A percentile compares a stretch with the other conserved stretches of the same genome.
phyloP scores from a whole-genome alignment of 805 yeast species.

The Clavispora santaluciae region DNA sequence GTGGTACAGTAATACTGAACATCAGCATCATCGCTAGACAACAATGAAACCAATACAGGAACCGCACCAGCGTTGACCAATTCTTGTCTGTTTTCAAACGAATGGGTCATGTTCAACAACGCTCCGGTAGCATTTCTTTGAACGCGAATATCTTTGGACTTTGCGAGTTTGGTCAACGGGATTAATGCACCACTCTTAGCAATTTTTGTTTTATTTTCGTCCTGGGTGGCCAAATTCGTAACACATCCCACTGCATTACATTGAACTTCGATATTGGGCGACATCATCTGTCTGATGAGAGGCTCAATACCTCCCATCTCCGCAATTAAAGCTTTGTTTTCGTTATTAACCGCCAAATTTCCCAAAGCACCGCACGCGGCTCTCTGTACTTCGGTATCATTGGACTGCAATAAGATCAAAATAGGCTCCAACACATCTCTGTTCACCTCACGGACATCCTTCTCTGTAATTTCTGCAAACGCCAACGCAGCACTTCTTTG shows the following conservation, averaged over 20 bases:
- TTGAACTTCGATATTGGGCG: slow-evolving; percentile 94
- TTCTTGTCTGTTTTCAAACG: slow-evolving; percentile 93
- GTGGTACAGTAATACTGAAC: slow-evolving; percentile 98
- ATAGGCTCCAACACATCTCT: slow-evolving; percentile 93
- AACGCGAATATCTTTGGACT: slow-evolving; percentile 89
- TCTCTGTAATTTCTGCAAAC: slow-evolving; percentile 97
- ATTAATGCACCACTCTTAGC: slow-evolving; percentile 95
- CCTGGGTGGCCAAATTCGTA: slow-evolving; percentile 96
- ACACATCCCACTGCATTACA: slow-evolving; percentile 99
- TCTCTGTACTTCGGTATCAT: slow-evolving; percentile 92
- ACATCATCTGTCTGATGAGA: slow-evolving; percentile 94
- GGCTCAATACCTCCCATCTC: slow-evolving; percentile 99
- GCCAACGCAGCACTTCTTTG: slow-evolving; percentile 98
- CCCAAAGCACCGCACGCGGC: slow-evolving; percentile 99
- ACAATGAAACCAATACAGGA: slow-evolving; percentile 85
- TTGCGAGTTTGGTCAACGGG: slow-evolving; percentile 91
- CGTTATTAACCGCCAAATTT: slow-evolving; percentile 95
- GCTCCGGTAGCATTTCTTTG: slow-evolving; percentile 99
- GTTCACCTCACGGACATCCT: slow-evolving; percentile 86
- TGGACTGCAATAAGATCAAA: slow-evolving; percentile 74
- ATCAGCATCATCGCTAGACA: slow-evolving; percentile 86
- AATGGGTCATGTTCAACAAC: slow-evolving; percentile 94
- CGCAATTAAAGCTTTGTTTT: slow-evolving; percentile 86
- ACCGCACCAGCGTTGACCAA: slow-evolving; percentile 97
- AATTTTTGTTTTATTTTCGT: slow-evolving; percentile 91